A percentile compares a stretch with the other conserved stretches of the same genome.
Conservation (phyloP, 1,139 yeast genomes). For the Suhomyces bokatorum region DNA sequence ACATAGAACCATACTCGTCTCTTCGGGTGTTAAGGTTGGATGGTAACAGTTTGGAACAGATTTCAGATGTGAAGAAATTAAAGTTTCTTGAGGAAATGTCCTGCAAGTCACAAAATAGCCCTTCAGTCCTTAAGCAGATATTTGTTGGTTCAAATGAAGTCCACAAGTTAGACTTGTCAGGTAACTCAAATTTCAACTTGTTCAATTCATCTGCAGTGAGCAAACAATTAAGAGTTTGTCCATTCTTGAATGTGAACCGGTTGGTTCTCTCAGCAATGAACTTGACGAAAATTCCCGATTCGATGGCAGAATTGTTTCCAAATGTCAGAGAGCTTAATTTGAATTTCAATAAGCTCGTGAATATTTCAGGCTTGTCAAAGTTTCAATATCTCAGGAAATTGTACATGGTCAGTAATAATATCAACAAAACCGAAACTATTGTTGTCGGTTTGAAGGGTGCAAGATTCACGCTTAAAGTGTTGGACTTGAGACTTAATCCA, state of each 20-base stretch:
- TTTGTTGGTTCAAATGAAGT: slow-evolving; percentile 24
- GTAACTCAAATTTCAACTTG: slow-evolving; percentile 26
- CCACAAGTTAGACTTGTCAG: slow-evolving; percentile 40
- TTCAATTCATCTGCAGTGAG: slow-evolving; percentile 1
- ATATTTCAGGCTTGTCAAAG: slow-evolving; percentile 29
- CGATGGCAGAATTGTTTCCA: slow-evolving; percentile 43
- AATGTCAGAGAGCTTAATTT: slow-evolving; percentile 49
- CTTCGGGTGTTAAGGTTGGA: slow-evolving; percentile 50
- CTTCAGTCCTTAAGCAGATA: slow-evolving; percentile 22
- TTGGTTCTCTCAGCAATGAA: slow-evolving; percentile 49
- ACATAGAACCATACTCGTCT: slow-evolving; percentile 35
- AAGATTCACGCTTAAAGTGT: slow-evolving; percentile 34
- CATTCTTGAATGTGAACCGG: slow-evolving; percentile 40
- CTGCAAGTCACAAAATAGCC: slow-evolving; percentile 35
- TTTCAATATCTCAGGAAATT: slow-evolving; percentile 40
- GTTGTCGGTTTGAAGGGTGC: slow-evolving; percentile 34
- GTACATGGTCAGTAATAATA: slow-evolving; percentile 48
- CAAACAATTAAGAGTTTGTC: slow-evolving; percentile 11
- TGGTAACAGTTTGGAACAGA: slow-evolving; percentile 36
- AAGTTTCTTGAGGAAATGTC: slow-evolving; percentile 45
- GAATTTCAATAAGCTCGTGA: slow-evolving; percentile 47
- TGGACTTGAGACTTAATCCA: slow-evolving; percentile 56
- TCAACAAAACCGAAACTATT: slow-evolving; percentile 34
- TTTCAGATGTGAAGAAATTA: slow-evolving; percentile 31
- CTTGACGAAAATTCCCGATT: slow-evolving; percentile 34